phyloP scores from a whole-genome alignment of 2,329 filamentous ascomycete genomes.

The Metarhizium guizhouense region DNA sequence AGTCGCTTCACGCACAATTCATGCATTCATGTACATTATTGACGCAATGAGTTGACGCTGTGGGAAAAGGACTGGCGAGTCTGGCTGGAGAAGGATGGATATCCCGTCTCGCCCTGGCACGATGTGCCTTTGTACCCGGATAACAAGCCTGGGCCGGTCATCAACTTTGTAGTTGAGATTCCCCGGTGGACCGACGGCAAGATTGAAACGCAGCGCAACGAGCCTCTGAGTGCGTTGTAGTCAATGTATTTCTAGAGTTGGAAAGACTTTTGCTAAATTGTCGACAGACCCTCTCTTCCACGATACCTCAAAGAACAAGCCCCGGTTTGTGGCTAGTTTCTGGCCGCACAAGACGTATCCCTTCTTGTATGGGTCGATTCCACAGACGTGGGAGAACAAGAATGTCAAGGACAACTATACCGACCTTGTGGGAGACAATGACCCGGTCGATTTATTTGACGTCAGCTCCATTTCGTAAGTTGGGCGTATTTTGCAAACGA shows the following conservation, averaged over 20 bases:
- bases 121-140: conserved; percentile 31
- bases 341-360: conserved; percentile 36
- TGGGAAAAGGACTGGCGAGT: conserved; percentile 28
- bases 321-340: conserved; percentile 30
- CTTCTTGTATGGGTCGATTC: conserved; percentile 33
- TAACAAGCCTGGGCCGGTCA: conserved; percentile 21
- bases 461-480: conserved; percentile 23
- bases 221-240: conserved; percentile 25
- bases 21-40: neutral
- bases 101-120: conserved; percentile 32
- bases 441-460: conserved; percentile 33
- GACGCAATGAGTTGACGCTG: accelerated
- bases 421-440: conserved; percentile 28
- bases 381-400: conserved; percentile 35
- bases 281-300: conserved; percentile 26
- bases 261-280: conserved; percentile 9
- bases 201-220: conserved; percentile 29
- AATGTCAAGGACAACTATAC: conserved; percentile 31
- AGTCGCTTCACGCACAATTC: neutral
- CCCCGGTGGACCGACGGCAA: conserved; percentile 32
- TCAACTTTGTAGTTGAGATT: conserved; percentile 32
- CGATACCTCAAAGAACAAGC: conserved; percentile 26
- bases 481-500: neutral
- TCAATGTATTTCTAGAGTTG: too few species aligned
- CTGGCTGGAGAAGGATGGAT: conserved; percentile 29